Evolutionary conservation across 2,329 filamentous ascomycete species (phyloP), one percentile per base, ranked within the genome.

Genomic region (Aspergillus ibericus): DNA sequence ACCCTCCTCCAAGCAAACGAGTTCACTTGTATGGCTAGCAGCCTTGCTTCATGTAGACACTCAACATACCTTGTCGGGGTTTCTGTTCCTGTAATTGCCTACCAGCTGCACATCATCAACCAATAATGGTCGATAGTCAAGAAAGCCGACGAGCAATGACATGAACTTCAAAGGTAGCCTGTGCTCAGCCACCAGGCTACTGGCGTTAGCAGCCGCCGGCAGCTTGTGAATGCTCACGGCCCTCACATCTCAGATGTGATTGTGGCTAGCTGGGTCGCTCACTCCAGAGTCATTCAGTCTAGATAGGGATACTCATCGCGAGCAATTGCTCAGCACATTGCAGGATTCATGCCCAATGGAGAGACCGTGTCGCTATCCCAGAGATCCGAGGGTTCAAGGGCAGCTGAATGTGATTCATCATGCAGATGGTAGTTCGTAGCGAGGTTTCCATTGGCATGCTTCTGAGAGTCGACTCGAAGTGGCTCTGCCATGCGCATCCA

Each of bases 321-420:
- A 32, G 44, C n/a, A 29, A 16, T 32, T 32, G 15, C 44, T n/a
- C 44, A 29, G 25, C 44, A 25, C 25, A 35, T 36, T 15, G 6
- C 36, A 27, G 51, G 13, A 44, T 53, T 53, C 40, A 42, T 53
- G 36, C 51, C 38, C 40, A 53, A 53, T 22, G 22, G 5, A 18
- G 18, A 22, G 18, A 42, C 13, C 18, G 18, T 18, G 20, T 42
- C 20, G 18, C 38, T 42, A 42, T 42, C 12, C 25, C 36, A 18
- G 18, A n/a, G 22, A 27, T 27, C 15, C 20, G 27, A 16, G 38
- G 5, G 25, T 6, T 27, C 27, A 29, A 29, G 27, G 27, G 27
- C 16, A 53, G 51, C 51, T 53, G 51, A 51, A 51, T 51, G 29
- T 51, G 48, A 51, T 51, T 25, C 18, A 35, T 10, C 48, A 18